phyloP scores from a whole-genome alignment of 176 grass and related monocot species.

The Neostapfia colusana region DNA sequence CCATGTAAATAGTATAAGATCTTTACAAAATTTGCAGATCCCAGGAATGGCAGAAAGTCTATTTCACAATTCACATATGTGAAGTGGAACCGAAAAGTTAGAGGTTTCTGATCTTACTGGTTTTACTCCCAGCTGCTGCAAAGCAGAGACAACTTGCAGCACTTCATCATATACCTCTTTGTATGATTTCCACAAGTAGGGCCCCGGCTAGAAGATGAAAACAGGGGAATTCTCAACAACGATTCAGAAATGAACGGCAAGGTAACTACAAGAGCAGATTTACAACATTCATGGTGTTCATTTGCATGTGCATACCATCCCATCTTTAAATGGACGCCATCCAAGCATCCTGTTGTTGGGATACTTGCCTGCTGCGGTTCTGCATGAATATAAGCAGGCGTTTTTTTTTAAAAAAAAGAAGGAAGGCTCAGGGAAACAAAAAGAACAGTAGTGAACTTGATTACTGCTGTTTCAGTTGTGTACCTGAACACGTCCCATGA shows the following conservation, averaged over 20 bases:
- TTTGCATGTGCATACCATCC: constrained; percentile 55
- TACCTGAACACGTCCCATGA: constrained; percentile 99
- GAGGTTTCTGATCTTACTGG: constrained; percentile 50
- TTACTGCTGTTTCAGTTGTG: background rate
- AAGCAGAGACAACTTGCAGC: constrained; percentile 69
- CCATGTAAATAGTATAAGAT: constrained; percentile 9
- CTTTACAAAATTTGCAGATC: constrained; percentile 12
- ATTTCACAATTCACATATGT: constrained; percentile 14
- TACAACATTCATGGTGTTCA: background rate
- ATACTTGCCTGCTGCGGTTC: constrained; percentile 77
- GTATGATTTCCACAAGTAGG: constrained; percentile 95
- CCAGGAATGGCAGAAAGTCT: background rate
- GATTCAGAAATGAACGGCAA: background rate
- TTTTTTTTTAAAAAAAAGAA: background rate
- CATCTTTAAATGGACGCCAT: constrained; percentile 78
- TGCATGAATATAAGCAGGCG: constrained; percentile 37
- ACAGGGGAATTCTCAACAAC: constrained; percentile 19
- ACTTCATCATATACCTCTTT: constrained; percentile 87
- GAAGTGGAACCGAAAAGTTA: background rate
- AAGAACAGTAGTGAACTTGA: background rate
- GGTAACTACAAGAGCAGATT: background rate
- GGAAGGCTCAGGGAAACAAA: too few species aligned
- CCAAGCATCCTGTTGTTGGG: constrained; percentile 85
- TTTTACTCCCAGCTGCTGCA: constrained; percentile 59
- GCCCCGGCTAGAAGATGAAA: constrained; percentile 58